Evolutionary conservation across 768 basidiomycete genomes (phyloP), one percentile per base, ranked within the genome.

Genomic region (Lentinula boryana): DNA sequence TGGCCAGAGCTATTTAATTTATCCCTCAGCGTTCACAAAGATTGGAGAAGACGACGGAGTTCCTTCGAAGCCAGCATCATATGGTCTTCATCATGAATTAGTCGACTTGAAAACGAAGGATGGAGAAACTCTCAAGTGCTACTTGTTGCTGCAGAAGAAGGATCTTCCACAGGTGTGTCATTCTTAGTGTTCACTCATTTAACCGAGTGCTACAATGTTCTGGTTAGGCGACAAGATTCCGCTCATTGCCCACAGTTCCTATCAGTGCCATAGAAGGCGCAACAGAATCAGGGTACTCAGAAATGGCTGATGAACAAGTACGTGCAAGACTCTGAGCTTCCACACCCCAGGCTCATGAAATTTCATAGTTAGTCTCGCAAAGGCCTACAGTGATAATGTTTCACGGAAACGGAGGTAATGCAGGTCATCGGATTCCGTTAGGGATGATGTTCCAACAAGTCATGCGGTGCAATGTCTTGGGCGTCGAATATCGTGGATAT

Each of bases 401-500:
- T 60, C 95, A 98, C 66, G 96, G 96, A 6, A 92, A 93, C 67
- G 90, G 86, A 0, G 91, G 91, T 10, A 93, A 93, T 65, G 78
- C 86, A 41, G 95, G 96, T 0, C 96, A 98, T 21, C n/a, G 58
- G 15, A 82, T 99, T 68, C 96, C 96, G 1, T 76, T 98, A 21
- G 96, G 91, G 0, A 82, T 83, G 56, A 81, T 94, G 36, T 96
- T 98, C 70, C 58, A 60, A 27, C 58, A 84, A 51, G 84, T 84
- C 68, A 87, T 93, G 85, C 80, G 91, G 15, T 97, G 94, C 71
- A 98, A 98, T 69, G 94, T 98, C 2, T 75, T 98, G 43, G 94
- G 97, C 89, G 75, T 96, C 61, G 94, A 91, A 54, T 99, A 99
- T 69, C 77, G 96, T 68, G 95, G 95, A 16, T 98, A 98, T 68